Evolutionary conservation across 139 green algal species (phyloP).

Genomic region (Asterochloris sp.): DNA sequence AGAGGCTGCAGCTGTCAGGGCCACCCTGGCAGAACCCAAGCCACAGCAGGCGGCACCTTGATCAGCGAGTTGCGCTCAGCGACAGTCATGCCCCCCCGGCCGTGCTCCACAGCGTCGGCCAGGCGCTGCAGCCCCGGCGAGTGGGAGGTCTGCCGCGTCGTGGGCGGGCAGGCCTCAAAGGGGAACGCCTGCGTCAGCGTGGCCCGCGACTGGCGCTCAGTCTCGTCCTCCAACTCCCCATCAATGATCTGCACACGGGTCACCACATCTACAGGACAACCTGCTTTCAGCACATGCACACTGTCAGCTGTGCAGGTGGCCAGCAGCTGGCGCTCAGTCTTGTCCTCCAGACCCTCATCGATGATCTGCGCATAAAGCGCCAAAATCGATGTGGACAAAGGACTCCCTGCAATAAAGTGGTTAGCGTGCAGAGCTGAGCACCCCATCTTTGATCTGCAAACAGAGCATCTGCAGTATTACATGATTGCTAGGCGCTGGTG

Average conservation of each 20-base stretch:
- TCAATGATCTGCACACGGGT: slow-evolving; percentile 24
- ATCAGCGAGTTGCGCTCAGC: slow-evolving; percentile 47
- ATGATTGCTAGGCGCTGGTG: too few species aligned
- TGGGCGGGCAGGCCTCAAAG: slow-evolving; percentile 44
- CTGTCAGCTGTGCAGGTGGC: too few species aligned
- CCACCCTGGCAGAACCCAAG: too few species aligned
- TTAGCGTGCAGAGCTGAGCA: too few species aligned
- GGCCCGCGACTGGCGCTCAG: not conserved
- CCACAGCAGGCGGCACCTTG: slow-evolving; percentile 21
- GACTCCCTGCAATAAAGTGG: too few species aligned
- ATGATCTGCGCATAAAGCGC: too few species aligned
- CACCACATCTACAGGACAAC: not conserved
- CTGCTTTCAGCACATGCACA: not conserved
- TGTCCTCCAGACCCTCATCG: too few species aligned
- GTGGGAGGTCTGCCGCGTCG: slow-evolving; percentile 17
- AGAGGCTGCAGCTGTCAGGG: too few species aligned
- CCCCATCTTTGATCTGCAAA: too few species aligned
- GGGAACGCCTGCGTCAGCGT: slow-evolving; percentile 38
- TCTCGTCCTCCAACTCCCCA: slow-evolving; percentile 47
- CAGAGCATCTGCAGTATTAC: too few species aligned
- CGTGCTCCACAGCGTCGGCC: slow-evolving; percentile 15
- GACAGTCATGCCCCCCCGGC: slow-evolving; percentile 11
- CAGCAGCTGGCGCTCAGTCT: too few species aligned
- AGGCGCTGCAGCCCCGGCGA: slow-evolving; percentile 39
- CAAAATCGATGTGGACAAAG: too few species aligned